Percentiles rank a stretch among this genome's conserved stretches.
Evolutionary conservation across 2,329 filamentous ascomycete species (phyloP).

Genomic region (Arachnomyces sp.): DNA sequence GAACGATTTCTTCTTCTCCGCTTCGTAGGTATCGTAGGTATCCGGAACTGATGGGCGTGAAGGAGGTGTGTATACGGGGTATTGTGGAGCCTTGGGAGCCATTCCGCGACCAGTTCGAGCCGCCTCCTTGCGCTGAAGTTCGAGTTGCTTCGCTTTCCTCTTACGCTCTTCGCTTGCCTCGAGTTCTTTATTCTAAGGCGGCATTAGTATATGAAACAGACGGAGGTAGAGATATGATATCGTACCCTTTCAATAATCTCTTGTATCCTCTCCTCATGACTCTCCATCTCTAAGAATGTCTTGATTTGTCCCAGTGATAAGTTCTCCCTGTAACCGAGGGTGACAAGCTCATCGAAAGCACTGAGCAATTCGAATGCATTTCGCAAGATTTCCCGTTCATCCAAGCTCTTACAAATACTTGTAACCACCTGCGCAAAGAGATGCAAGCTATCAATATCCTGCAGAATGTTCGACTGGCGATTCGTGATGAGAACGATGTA

Average conservation of each 20-base stretch:
- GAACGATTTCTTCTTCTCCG: slow-evolving; percentile 89
- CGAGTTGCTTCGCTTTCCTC: slow-evolving; percentile 94
- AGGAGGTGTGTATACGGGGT: slow-evolving; percentile 81
- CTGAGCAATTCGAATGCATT: slow-evolving; percentile 95
- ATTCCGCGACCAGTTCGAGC: slow-evolving; percentile 62
- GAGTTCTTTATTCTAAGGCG: slow-evolving; percentile 81
- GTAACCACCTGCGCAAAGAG: slow-evolving; percentile 96
- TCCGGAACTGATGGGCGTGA: slow-evolving; percentile 64
- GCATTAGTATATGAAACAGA: slow-evolving; percentile 19
- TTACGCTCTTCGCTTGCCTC: slow-evolving; percentile 98
- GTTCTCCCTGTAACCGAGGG: slow-evolving; percentile 91
- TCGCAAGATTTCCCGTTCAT: slow-evolving; percentile 88
- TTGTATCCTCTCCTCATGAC: slow-evolving; percentile 96
- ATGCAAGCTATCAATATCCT: slow-evolving; percentile 97
- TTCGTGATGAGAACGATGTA: slow-evolving; percentile 99
- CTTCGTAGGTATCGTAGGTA: slow-evolving; percentile 88
- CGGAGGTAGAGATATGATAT: slow-evolving; percentile 2
- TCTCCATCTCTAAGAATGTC: slow-evolving; percentile 99
- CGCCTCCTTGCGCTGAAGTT: slow-evolving; percentile 96
- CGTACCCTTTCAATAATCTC: slow-evolving; percentile 87
- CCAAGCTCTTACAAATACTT: slow-evolving; percentile 89
- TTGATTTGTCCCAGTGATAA: slow-evolving; percentile 95
- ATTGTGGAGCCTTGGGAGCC: slow-evolving; percentile 67
- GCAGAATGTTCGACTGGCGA: slow-evolving; percentile 96
- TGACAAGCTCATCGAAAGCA: slow-evolving; percentile 95